phyloP scores from a whole-genome alignment of 805 yeast genomes.

The Metahyphopichia silvanorum region DNA sequence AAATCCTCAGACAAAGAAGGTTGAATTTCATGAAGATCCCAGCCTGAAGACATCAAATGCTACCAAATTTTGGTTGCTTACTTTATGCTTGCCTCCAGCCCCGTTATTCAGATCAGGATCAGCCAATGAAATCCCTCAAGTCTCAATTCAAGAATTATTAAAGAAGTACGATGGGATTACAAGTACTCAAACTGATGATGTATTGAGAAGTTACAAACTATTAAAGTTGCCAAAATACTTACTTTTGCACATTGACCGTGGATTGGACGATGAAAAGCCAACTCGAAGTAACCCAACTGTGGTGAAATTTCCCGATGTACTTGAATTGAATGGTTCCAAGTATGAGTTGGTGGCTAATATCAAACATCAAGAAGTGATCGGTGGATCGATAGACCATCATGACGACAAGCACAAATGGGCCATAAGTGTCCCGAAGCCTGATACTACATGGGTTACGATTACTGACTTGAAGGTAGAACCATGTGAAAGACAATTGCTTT shows the following conservation, averaged over 20 bases:
- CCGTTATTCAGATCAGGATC: slow-evolving; percentile 41
- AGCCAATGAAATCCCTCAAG: slow-evolving; percentile 46
- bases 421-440: slow-evolving; percentile 29
- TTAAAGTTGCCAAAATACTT: slow-evolving; percentile 49
- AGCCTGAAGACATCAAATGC: neutral
- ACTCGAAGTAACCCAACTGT: slow-evolving; percentile 44
- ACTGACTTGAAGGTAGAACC: slow-evolving; percentile 46
- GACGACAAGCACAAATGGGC: slow-evolving; percentile 45
- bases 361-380: slow-evolving; percentile 10
- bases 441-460: slow-evolving; percentile 56
- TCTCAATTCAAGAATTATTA: slow-evolving; percentile 43
- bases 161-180: slow-evolving; percentile 32
- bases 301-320: slow-evolving; percentile 52
- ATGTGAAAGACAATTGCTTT: slow-evolving; percentile 56
- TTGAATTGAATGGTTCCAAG: slow-evolving; percentile 20
- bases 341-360: slow-evolving; percentile 34
- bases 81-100: slow-evolving; percentile 57
- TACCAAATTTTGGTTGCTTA: slow-evolving; percentile 47
- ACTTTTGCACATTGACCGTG: slow-evolving; percentile 55
- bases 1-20: slow-evolving; percentile 12
- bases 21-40: slow-evolving; percentile 18
- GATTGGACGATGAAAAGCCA: slow-evolving; percentile 9
- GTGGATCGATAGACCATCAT: slow-evolving; percentile 11
- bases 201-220: slow-evolving; percentile 37
- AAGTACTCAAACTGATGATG: slow-evolving; percentile 27